Evolutionary conservation across 2,329 filamentous ascomycete genomes (phyloP).

Genomic region (Ustulina deusta): DNA sequence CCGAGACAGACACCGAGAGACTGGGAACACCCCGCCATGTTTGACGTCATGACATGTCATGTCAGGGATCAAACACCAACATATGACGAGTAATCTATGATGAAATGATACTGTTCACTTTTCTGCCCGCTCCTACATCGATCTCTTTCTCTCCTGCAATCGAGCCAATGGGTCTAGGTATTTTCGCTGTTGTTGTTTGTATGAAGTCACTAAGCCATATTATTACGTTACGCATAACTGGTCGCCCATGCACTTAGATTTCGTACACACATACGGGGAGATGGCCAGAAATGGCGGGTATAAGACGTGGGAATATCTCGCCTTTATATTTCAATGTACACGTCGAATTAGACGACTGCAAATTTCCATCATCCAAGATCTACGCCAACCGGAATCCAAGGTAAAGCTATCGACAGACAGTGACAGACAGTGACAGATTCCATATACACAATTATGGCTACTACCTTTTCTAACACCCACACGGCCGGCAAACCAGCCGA

Average conservation of each 20-base stretch:
- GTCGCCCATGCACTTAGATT: too few relatives aligned
- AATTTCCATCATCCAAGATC: neutral
- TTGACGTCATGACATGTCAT: constrained; percentile 43
- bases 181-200: neutral
- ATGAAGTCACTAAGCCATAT: constrained; percentile 3
- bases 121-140: neutral
- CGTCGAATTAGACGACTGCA: neutral
- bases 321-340: neutral
- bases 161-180: neutral
- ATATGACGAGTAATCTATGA: constrained; percentile 41
- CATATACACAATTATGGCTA: constrained; percentile 54
- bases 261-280: neutral
- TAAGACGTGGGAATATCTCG: neutral
- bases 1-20: neutral
- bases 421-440: neutral
- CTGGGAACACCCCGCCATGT: neutral
- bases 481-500: constrained; percentile 74
- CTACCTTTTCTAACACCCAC: constrained; percentile 67
- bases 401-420: neutral
- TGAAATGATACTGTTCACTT: constrained; percentile 37
- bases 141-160: constrained; percentile 10
- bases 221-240: constrained; percentile 4
- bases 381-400: neutral
- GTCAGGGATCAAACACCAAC: constrained; percentile 9
- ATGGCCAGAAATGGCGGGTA: neutral